These are phyloP conservation scores for Sclerotinia spermophila DNA, from an alignment of 2,329 filamentous ascomycete species.

Conservation along the genomic window DNA sequence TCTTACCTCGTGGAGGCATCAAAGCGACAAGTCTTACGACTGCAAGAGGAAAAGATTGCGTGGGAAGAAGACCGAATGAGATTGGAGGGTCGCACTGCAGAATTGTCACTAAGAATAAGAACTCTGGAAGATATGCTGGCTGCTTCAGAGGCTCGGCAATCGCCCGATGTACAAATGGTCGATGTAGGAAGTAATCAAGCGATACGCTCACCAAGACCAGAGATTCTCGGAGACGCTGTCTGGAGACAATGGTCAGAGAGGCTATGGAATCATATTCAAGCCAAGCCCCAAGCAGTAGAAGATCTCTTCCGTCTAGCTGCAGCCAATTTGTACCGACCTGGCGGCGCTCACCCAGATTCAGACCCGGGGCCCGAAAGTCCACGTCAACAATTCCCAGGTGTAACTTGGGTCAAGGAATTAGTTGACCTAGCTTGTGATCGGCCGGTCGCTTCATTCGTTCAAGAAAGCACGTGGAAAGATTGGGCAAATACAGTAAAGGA, in stretches of 20 bases:
- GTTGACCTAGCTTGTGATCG: not conserved
- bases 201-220: not conserved
- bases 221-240: not conserved
- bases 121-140: slow-evolving; percentile 6
- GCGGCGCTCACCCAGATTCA: not conserved
- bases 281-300: not conserved
- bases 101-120: slow-evolving; percentile 2
- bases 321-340: slow-evolving; percentile 10
- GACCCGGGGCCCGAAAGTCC: not conserved
- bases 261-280: not conserved
- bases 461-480: not conserved
- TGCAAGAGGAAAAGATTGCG: not conserved
- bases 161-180: not conserved
- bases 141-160: not conserved
- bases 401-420: slow-evolving; percentile 9
- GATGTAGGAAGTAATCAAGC: not conserved
- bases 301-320: slow-evolving; percentile 9
- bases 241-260: slow-evolving; percentile 12
- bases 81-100: not conserved
- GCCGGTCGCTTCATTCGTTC: not conserved
- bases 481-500: not conserved
- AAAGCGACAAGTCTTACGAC: not conserved
- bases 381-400: slow-evolving; percentile 1
- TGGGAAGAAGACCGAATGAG: slow-evolving; percentile 3
- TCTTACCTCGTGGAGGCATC: not conserved